These are phyloP conservation scores for Ganoderma leucocontextum DNA, from an alignment of 1,284 basidiomycete species.

Conservation along the genomic window DNA sequence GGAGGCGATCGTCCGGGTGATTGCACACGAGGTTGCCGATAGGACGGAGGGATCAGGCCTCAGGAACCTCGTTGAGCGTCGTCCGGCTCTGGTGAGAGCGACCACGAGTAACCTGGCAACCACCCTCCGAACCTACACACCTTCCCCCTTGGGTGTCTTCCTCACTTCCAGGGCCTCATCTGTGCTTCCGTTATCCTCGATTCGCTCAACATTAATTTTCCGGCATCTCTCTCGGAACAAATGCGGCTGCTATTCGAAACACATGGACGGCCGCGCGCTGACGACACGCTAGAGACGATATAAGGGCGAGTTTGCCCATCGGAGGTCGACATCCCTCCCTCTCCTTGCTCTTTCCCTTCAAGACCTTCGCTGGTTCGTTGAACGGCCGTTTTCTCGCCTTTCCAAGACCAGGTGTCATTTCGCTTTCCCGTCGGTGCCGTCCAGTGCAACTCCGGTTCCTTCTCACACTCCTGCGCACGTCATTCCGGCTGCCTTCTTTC, in stretches of 20 bases:
- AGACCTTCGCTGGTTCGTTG: slow-evolving; percentile 51
- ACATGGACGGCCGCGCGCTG: slow-evolving; percentile 9
- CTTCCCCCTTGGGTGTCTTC: slow-evolving; percentile 11
- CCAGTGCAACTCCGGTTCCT: slow-evolving; percentile 39
- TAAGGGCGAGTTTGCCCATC: background rate
- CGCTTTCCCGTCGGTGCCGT: slow-evolving; percentile 41
- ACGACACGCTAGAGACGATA: slow-evolving; percentile 14
- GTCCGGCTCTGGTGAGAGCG: slow-evolving; percentile 1
- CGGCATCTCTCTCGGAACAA: slow-evolving; percentile 6
- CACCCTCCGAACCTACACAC: slow-evolving; percentile 24
- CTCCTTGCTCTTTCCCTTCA: slow-evolving; percentile 38
- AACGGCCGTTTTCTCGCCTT: slow-evolving; percentile 53
- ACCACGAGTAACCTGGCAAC: slow-evolving; percentile 25
- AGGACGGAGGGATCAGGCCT: slow-evolving; percentile 23
- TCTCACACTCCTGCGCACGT: slow-evolving; percentile 35
- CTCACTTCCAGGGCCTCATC: slow-evolving; percentile 2
- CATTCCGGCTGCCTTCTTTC: slow-evolving; percentile 32
- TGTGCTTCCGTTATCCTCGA: background rate
- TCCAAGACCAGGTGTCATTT: slow-evolving; percentile 58
- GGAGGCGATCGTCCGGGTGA: slow-evolving; percentile 21
- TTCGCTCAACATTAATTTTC: background rate
- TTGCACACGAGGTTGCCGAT: slow-evolving; percentile 18
- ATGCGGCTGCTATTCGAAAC: slow-evolving; percentile 11
- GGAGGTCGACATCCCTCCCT: slow-evolving; percentile 33
- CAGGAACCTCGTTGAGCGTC: slow-evolving; percentile 17